Conservation (phyloP, 305 asterid genomes). For the Fraxinus ornus region DNA sequence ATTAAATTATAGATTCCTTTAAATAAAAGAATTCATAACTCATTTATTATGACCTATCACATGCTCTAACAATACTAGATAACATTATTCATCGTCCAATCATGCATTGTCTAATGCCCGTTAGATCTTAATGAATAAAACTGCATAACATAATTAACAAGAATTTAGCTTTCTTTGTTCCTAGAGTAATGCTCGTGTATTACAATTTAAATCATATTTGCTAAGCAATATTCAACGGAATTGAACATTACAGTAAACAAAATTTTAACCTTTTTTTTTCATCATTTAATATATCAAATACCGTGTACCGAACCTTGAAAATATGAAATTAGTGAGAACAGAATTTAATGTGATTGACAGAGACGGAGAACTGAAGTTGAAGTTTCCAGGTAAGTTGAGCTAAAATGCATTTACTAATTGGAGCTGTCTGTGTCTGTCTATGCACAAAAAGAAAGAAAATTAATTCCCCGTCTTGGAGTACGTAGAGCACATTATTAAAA, state of each 20-base stretch:
- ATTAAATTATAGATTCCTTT: no score
- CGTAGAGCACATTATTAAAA: not conserved
- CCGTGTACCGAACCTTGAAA: not conserved
- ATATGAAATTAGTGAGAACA: not conserved
- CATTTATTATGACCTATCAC: no score
- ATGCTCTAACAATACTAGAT: no score
- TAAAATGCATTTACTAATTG: not conserved
- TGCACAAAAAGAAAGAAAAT: not conserved
- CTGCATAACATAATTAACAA: not conserved
- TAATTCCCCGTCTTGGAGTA: not conserved
- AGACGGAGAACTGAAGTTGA: not conserved
- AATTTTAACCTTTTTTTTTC: not conserved
- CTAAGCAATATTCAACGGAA: not conserved
- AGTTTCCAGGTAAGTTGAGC: slow-evolving; percentile 27
- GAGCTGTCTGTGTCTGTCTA: not conserved
- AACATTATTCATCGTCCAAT: no score
- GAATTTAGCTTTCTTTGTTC: not conserved
- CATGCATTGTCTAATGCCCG: not conserved
- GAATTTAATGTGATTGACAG: not conserved
- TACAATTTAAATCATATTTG: not conserved
- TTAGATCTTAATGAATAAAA: not conserved
- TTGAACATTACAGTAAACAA: not conserved
- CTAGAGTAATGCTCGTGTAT: not conserved
- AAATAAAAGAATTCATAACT: no score
- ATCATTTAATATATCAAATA: not conserved